Evolutionary conservation across 2,329 filamentous ascomycete genomes (phyloP).

Genomic region (Aspergillus udagawae): DNA sequence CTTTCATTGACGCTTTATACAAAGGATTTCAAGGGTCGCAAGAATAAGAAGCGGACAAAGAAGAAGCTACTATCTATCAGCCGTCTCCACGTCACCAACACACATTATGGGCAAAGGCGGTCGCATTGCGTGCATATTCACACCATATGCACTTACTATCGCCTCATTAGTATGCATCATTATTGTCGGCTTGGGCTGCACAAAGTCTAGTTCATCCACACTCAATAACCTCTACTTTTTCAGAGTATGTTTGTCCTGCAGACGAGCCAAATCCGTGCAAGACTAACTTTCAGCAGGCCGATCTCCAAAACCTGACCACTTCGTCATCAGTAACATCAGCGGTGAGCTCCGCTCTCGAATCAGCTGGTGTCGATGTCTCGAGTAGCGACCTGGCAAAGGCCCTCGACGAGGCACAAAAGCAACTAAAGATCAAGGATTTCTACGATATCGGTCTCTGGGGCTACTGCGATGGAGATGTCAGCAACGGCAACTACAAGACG

Average conservation of each 20-base stretch:
- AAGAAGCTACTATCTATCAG: not conserved
- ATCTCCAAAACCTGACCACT: conserved; percentile 59
- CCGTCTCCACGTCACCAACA: conserved; percentile 3
- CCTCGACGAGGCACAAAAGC: conserved; percentile 33
- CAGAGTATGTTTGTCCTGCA: conserved; percentile 31
- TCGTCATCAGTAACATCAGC: conserved; percentile 32
- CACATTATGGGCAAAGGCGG: conserved; percentile 65
- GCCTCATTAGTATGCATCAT: conserved; percentile 67
- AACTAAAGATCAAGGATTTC: conserved; percentile 63
- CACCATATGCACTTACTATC: conserved; percentile 78
- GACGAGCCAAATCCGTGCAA: not conserved
- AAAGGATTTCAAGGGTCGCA: not conserved
- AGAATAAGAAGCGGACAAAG: not conserved
- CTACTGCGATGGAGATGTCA: conserved; percentile 67
- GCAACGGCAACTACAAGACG: conserved; percentile 49
- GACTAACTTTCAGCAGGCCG: conserved; percentile 40
- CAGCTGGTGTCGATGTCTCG: conserved; percentile 32
- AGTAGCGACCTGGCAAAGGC: conserved; percentile 36
- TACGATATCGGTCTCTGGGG: conserved; percentile 85
- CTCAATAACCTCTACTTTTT: conserved; percentile 56
- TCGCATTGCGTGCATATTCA: conserved; percentile 78
- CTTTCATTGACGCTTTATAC: not conserved
- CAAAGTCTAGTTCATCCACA: conserved; percentile 45
- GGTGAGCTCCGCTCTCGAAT: conserved; percentile 29
- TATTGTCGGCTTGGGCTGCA: conserved; percentile 56